Conservation (phyloP, 345 rosid species). For the Melaleuca quinquenervia region DNA sequence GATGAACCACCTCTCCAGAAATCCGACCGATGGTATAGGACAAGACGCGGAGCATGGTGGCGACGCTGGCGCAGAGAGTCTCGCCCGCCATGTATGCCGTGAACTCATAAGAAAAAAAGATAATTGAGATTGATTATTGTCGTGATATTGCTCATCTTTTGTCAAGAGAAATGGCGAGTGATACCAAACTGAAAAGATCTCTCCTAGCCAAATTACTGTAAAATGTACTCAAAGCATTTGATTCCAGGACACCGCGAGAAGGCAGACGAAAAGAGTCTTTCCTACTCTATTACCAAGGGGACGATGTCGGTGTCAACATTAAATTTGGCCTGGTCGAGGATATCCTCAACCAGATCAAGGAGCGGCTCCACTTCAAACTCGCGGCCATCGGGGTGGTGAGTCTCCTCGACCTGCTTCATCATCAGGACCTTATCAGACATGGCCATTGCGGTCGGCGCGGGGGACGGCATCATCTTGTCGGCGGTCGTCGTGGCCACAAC, state of each 20-base stretch:
- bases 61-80: slow-evolving; percentile 3
- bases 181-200: neutral
- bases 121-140: neutral
- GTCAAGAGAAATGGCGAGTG: neutral
- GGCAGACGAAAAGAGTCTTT: neutral
- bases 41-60: slow-evolving; percentile 19
- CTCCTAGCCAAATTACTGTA: neutral
- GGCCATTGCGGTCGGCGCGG: slow-evolving; percentile 8
- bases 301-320: slow-evolving; percentile 9
- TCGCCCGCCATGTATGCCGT: slow-evolving; percentile 21
- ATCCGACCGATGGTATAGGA: slow-evolving; percentile 53
- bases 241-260: neutral
- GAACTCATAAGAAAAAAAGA: neutral
- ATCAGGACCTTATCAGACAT: slow-evolving; percentile 40
- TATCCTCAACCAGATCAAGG: slow-evolving; percentile 45
- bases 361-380: slow-evolving; percentile 46
- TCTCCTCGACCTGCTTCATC: slow-evolving; percentile 38
- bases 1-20: slow-evolving; percentile 34
- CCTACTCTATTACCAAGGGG: slow-evolving; percentile 11
- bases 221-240: neutral
- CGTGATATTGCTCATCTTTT: neutral
- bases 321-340: slow-evolving; percentile 35
- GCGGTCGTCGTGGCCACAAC: neutral
- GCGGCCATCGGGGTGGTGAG: slow-evolving; percentile 46
- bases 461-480: slow-evolving; percentile 15